A percentile compares a stretch with the other conserved stretches of the same genome.
These are phyloP conservation scores for Marchantia polymorpha DNA, from an alignment of 225 moss, liverwort and hornwort species.

Conservation along the genomic window DNA sequence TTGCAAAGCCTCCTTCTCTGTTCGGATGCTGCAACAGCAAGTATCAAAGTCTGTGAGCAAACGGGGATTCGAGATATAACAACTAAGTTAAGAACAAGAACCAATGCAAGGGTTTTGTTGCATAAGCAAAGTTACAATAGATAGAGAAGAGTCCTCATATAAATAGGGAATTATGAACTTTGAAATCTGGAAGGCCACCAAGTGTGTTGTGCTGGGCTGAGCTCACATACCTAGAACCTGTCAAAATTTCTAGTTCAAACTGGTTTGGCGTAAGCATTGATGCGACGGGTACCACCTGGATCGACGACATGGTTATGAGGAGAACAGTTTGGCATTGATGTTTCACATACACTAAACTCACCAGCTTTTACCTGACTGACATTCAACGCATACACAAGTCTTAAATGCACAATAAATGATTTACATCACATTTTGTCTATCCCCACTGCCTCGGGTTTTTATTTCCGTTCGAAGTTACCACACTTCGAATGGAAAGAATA, in stretches of 20 bases:
- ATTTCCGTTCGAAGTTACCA: too few relatives aligned
- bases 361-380: too few relatives aligned
- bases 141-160: not conserved
- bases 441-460: too few relatives aligned
- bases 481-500: too few relatives aligned
- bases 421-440: too few relatives aligned
- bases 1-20: constrained; percentile 72
- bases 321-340: not conserved
- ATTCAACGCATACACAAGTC: too few relatives aligned
- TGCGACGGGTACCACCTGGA: constrained; percentile 66
- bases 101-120: not conserved
- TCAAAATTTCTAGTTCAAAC: constrained; percentile 84
- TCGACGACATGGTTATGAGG: not conserved
- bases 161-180: too few relatives aligned
- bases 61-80: not conserved
- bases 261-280: constrained; percentile 87
- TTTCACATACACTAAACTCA: not conserved
- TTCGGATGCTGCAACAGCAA: constrained; percentile 59
- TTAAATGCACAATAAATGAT: too few relatives aligned
- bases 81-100: not conserved
- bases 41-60: not conserved
- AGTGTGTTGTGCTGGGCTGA: not conserved
- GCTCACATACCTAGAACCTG: constrained; percentile 54
- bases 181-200: too few relatives aligned
- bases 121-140: not conserved